These are phyloP conservation scores for Circinella minor DNA, from an alignment of 371 early-diverging fungal species.

Conservation along the genomic window DNA sequence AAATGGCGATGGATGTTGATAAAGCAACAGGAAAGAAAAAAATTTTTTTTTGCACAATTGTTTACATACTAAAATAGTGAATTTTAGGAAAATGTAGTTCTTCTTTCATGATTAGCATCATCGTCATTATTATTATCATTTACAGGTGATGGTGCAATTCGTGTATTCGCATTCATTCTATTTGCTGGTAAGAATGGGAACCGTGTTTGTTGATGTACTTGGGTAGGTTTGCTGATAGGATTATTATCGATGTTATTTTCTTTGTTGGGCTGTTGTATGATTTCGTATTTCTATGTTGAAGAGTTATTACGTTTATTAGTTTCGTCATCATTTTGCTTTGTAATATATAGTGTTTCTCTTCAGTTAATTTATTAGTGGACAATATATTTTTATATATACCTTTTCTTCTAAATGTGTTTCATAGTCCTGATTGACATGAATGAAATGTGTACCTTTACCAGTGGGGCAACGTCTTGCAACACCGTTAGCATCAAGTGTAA, in stretches of 20 bases:
- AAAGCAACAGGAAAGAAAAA: too few species aligned
- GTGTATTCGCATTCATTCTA: not conserved
- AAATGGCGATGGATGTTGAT: too few species aligned
- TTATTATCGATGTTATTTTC: not conserved
- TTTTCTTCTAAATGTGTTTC: constrained; percentile 31
- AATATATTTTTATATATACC: not conserved
- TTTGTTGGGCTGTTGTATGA: not conserved
- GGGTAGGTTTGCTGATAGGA: not conserved
- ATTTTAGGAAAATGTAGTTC: too few species aligned
- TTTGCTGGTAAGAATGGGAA: constrained; percentile 1
- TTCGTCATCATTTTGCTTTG: too few species aligned
- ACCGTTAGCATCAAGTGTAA: constrained; percentile 46
- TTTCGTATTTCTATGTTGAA: not conserved
- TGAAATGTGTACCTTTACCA: constrained; percentile 52
- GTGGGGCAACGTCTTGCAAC: constrained; percentile 48
- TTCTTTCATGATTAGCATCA: not conserved
- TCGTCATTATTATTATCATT: not conserved
- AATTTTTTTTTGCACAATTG: too few species aligned
- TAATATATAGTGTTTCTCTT: too few species aligned
- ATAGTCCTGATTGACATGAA: constrained; percentile 41
- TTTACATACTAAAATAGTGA: not conserved
- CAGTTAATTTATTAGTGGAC: too few species aligned
- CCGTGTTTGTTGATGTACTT: not conserved
- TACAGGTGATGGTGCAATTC: not conserved
- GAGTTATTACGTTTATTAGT: not conserved